These are phyloP conservation scores for Teratosphaeria zuluensis DNA, from an alignment of 2,329 filamentous ascomycete genomes.

Conservation along the genomic window DNA sequence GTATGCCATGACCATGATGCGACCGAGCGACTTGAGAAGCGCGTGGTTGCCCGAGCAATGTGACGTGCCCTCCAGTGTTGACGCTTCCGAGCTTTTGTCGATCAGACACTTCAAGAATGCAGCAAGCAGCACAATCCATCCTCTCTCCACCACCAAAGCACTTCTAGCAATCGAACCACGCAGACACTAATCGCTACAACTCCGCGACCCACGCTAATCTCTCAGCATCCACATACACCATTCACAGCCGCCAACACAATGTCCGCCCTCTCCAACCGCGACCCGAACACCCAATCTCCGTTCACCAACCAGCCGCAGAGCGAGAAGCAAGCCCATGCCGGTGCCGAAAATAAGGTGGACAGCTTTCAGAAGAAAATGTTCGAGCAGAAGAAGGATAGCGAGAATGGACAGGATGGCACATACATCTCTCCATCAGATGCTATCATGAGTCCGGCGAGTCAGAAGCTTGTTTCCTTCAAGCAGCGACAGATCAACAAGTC, in stretches of 20 bases:
- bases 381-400: slow-evolving; percentile 1
- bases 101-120: not conserved
- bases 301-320: not conserved
- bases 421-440: slow-evolving; percentile 80
- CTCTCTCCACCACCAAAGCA: not conserved
- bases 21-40: too few species aligned
- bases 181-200: not conserved
- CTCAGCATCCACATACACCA: not conserved
- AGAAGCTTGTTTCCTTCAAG: slow-evolving; percentile 71
- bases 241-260: not conserved
- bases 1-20: too few species aligned
- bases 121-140: not conserved
- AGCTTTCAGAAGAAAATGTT: not conserved
- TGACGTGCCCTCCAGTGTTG: too few species aligned
- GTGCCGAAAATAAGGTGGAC: not conserved
- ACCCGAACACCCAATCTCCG: not conserved
- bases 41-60: too few species aligned
- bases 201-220: not conserved
- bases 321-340: not conserved
- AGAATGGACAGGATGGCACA: slow-evolving; percentile 29
- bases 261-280: not conserved
- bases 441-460: slow-evolving; percentile 78
- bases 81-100: too few species aligned
- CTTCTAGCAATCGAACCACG: not conserved
- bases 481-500: slow-evolving; percentile 69